A percentile compares a stretch with the other conserved stretches of the same genome.
Conservation (phyloP, 805 yeast genomes). For the Wickerhamiella azyma region DNA sequence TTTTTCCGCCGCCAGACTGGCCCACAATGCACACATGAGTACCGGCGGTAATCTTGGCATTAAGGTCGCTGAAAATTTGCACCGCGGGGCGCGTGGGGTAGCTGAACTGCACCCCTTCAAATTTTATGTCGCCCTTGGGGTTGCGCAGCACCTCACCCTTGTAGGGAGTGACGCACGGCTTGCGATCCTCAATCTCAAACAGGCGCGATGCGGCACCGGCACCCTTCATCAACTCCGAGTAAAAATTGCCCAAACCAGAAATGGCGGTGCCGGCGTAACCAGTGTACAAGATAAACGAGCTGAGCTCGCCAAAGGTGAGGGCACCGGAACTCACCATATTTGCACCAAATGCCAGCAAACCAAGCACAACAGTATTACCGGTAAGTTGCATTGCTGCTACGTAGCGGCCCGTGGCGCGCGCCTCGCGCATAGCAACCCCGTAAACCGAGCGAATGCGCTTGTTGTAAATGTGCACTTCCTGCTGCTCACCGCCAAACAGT, state of each 20-base stretch:
- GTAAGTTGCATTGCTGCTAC: constrained; percentile 69
- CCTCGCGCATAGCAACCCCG: constrained; percentile 65
- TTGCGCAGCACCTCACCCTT: constrained; percentile 38
- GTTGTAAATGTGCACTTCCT: constrained; percentile 65
- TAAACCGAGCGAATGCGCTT: constrained; percentile 52
- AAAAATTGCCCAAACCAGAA: constrained; percentile 79
- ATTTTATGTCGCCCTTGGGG: constrained; percentile 34
- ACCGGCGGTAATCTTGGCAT: constrained; percentile 55
- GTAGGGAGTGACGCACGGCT: constrained; percentile 57
- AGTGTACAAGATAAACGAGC: constrained; percentile 91
- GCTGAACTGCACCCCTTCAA: constrained; percentile 49
- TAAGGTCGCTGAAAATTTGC: constrained; percentile 45
- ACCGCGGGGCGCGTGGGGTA: constrained; percentile 79
- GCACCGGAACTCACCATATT: constrained; percentile 65
- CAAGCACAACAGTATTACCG: constrained; percentile 71
- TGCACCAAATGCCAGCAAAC: constrained; percentile 67
- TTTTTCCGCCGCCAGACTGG: constrained; percentile 94
- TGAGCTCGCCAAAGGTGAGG: constrained; percentile 73
- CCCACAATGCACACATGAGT: constrained; percentile 90
- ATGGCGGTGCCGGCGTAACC: constrained; percentile 88
- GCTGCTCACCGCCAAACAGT: constrained; percentile 72
- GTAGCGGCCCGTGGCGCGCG: constrained; percentile 59
- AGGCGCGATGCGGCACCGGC: constrained; percentile 89
- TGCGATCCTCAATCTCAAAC: constrained; percentile 70
- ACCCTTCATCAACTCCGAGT: constrained; percentile 92